Percentiles rank a stretch among this genome's conserved stretches.
Conservation (phyloP, 2,329 filamentous ascomycete species). For the Calonectria montana region DNA sequence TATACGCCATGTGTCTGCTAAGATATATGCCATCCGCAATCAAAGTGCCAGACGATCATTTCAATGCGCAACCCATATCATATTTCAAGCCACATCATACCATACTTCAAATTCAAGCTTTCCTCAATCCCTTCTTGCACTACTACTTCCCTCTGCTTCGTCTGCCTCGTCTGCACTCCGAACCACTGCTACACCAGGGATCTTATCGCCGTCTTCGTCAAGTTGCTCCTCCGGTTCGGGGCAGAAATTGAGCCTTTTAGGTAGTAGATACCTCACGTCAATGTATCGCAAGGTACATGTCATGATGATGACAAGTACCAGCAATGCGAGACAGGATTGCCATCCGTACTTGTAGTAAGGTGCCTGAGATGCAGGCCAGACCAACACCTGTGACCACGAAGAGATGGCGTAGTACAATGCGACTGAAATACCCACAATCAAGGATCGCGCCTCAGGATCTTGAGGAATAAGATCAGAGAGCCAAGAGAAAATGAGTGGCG, state of each 20-base stretch:
- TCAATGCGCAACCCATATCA: too few relatives aligned
- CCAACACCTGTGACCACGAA: conserved; percentile 21
- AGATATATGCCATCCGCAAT: too few relatives aligned
- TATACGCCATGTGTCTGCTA: too few relatives aligned
- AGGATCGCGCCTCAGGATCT: conserved; percentile 20
- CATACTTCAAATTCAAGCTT: not conserved
- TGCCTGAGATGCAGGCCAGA: conserved; percentile 26
- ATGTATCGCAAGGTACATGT: conserved; percentile 19
- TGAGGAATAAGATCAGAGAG: conserved; percentile 20
- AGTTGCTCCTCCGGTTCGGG: not conserved
- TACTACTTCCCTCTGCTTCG: not conserved
- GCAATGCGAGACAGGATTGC: conserved; percentile 19
- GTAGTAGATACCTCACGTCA: conserved; percentile 11
- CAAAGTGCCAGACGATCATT: too few relatives aligned
- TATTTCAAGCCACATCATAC: not conserved
- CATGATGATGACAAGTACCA: conserved; percentile 21
- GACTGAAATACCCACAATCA: conserved; percentile 22
- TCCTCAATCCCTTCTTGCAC: not conserved
- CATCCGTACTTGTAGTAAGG: conserved; percentile 27
- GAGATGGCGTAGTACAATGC: conserved; percentile 25
- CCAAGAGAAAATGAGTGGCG: conserved; percentile 56
- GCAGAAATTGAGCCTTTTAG: conserved; percentile 7
- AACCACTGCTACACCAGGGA: not conserved
- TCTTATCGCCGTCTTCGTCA: not conserved
- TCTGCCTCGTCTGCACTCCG: not conserved